Evolutionary conservation across 768 basidiomycete genomes (phyloP), one percentile per base, ranked within the genome.

Genomic region (Chalciporus pseudorubinellus): DNA sequence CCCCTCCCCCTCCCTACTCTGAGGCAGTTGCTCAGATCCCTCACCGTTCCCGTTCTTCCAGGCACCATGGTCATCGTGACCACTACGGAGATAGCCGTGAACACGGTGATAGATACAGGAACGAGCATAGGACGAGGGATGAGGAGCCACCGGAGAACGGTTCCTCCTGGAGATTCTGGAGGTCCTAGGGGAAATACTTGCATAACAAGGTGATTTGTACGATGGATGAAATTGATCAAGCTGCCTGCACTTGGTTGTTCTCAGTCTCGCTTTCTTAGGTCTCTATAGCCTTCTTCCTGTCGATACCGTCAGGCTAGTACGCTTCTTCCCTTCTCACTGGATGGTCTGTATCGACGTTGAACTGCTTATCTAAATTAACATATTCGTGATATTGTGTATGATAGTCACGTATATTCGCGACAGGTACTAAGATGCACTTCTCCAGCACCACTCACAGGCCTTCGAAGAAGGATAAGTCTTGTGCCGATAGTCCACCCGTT

Each of bases 401-500:
- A n/a, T 16, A 36, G n/a, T 7, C 34, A n/a, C 6, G 34, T 36
- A 36, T 36, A 36, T 36, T 7, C 34, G 16, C 16, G 14, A 3
- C 33, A 14, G 16, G 6, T 16, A 7, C 14, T 14, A 9, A 34
- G 16, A 31, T 31, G 33, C n/a, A n/a, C n/a, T n/a, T n/a, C 21
- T 28, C 6, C 29, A 28, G 20, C 44, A 9, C 36, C 3, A 39
- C 33, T 66, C 66, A 89, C 28, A 87, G 61, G 31, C 88, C 86
- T 69, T 93, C 91, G 64, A 93, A 94, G 67, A 94, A 93, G 16
- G 85, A 89, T 46, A 92, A 66, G 76, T 92, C 92, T 69, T 90
- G 87, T 3, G 89, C 90, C 4, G 85, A 87, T 44, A 92, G 66
- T 4, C 85, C 86, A 12, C 83, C 81, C n/a, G 60, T 68, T 62